These are phyloP conservation scores for Fusarium agapanthi DNA, from an alignment of 2,329 filamentous ascomycete genomes.

Conservation along the genomic window DNA sequence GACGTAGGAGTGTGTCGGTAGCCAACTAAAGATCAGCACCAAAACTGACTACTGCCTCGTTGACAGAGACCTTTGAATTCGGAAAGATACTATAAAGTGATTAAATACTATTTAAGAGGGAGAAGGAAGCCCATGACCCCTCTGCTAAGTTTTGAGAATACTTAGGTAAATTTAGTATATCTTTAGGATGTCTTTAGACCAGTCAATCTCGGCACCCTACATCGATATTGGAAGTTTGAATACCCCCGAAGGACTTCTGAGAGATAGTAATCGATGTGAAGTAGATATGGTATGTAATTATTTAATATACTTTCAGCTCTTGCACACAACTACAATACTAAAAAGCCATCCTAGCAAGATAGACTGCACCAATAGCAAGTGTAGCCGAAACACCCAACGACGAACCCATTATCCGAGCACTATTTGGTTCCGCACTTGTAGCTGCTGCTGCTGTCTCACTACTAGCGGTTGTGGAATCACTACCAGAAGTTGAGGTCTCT, in stretches of 20 bases:
- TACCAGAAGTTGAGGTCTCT: background rate
- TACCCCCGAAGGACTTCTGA: rapidly evolving
- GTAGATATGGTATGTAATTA: rapidly evolving
- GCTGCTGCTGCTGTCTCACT: background rate
- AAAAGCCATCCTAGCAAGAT: background rate
- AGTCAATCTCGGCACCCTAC: background rate
- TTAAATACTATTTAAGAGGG: rapidly evolving
- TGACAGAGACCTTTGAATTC: background rate
- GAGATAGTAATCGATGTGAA: rapidly evolving
- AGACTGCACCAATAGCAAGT: background rate
- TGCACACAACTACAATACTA: rapidly evolving
- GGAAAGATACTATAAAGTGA: rapidly evolving
- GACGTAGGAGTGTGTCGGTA: background rate
- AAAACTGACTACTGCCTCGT: rapidly evolving
- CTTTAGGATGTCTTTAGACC: background rate
- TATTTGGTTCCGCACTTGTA: background rate
- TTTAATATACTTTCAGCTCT: rapidly evolving
- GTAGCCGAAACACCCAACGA: background rate
- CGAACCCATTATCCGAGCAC: too few species aligned
- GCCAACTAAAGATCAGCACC: background rate
- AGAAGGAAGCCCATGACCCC: rapidly evolving
- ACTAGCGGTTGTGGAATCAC: rapidly evolving
- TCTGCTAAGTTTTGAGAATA: background rate
- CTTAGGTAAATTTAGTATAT: background rate
- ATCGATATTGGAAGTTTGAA: background rate